phyloP scores from a whole-genome alignment of 2,329 filamentous ascomycete species.

The Monilinia polystroma region DNA sequence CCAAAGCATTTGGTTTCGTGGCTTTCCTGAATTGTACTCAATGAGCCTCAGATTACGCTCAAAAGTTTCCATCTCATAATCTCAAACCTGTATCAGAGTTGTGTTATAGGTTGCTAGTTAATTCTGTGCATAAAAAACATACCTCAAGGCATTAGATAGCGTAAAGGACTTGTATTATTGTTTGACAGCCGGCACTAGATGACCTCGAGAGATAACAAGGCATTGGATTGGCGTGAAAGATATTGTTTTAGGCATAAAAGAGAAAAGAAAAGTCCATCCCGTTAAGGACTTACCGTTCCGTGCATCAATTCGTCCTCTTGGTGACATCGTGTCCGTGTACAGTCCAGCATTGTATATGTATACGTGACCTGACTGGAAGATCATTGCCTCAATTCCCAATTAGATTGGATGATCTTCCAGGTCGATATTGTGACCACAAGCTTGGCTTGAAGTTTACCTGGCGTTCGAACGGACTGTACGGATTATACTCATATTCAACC shows the following conservation, averaged over 20 bases:
- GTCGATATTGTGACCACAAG: not conserved
- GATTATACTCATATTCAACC: not conserved
- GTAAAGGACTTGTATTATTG: too few species aligned
- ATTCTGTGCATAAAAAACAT: not conserved
- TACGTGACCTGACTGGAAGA: not conserved
- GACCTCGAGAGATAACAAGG: not conserved
- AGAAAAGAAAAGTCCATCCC: not conserved
- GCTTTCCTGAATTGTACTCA: too few species aligned
- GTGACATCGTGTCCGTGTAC: not conserved
- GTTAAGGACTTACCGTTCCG: not conserved
- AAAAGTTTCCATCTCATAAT: too few species aligned
- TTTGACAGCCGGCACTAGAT: too few species aligned
- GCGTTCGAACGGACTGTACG: not conserved
- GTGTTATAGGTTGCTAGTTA: not conserved
- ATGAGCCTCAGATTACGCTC: too few species aligned
- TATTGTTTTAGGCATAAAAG: not conserved
- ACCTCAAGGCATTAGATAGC: not conserved
- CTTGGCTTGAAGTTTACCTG: not conserved
- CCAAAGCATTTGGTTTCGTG: too few species aligned
- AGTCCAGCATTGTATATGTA: not conserved
- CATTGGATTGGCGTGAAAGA: not conserved
- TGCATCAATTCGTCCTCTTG: not conserved
- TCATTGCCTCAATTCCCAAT: not conserved
- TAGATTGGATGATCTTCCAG: not conserved
- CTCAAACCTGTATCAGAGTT: not conserved